phyloP scores from a whole-genome alignment of 345 rosid genomes.

The Limnanthes douglasii region DNA sequence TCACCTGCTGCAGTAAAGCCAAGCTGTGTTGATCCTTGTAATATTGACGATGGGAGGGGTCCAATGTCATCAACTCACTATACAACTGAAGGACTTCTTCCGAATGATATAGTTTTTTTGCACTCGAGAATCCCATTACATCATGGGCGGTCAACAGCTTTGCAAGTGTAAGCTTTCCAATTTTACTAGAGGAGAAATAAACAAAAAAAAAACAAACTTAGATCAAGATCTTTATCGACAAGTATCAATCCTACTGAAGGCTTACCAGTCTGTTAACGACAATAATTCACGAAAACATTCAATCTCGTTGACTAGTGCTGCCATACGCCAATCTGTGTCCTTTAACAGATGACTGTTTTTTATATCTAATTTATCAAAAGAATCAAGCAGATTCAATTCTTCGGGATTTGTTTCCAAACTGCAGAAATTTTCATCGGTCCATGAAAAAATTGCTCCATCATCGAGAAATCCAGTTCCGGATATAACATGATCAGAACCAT shows the following conservation, averaged over 20 bases:
- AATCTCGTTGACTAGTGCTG: constrained; percentile 40
- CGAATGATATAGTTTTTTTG: constrained; percentile 22
- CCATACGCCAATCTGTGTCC: constrained; percentile 37
- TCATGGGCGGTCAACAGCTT: constrained; percentile 68
- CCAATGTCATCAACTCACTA: constrained; percentile 51
- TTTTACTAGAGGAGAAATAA: constrained; percentile 43
- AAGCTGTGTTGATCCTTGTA: constrained; percentile 68
- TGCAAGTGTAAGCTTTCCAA: constrained; percentile 87
- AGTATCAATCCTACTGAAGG: too few relatives aligned
- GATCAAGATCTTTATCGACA: constrained; percentile 2
- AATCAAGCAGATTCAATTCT: constrained; percentile 18
- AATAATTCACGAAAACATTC: constrained; percentile 35
- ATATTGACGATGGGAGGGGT: constrained; percentile 46
- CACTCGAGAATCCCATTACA: constrained; percentile 15
- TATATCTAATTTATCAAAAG: constrained; percentile 15
- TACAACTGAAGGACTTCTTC: constrained; percentile 55
- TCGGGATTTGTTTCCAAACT: constrained; percentile 17
- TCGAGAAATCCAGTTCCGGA: constrained; percentile 19
- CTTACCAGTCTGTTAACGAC: constrained; percentile 43
- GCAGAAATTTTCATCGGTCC: constrained; percentile 48
- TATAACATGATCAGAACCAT: constrained; percentile 34
- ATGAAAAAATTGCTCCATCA: constrained; percentile 21
- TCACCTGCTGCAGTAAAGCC: constrained; percentile 55
- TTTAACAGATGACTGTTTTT: constrained; percentile 15
- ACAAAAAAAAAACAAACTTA: not conserved